A percentile compares a stretch with the other conserved stretches of the same genome.
Conservation (phyloP, 768 basidiomycete species). For the Baorangia bicolor region DNA sequence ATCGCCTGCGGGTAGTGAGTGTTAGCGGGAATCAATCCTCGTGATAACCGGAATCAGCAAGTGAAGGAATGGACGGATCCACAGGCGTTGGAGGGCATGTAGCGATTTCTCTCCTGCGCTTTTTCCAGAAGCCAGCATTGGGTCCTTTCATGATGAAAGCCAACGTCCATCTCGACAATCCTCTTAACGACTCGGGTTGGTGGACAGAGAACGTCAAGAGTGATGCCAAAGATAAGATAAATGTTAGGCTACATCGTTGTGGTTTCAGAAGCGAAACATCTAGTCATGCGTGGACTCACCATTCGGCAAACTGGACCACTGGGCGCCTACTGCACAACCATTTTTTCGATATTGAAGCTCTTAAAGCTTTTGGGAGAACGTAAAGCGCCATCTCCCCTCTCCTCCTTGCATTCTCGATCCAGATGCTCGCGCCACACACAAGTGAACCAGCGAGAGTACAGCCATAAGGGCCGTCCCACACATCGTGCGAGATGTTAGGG, state of each 20-base stretch:
- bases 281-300: constrained; percentile 38
- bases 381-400: constrained; percentile 81
- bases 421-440: constrained; percentile 72
- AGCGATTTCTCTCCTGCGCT: constrained; percentile 17
- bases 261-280: constrained; percentile 8
- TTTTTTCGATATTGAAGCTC: constrained; percentile 56
- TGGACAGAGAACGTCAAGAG: constrained; percentile 65
- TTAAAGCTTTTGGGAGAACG: constrained; percentile 68
- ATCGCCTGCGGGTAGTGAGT: neutral
- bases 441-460: constrained; percentile 65
- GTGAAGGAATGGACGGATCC: constrained; percentile 1
- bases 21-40: constrained; percentile 1
- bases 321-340: constrained; percentile 48
- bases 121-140: constrained; percentile 54
- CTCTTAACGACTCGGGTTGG: constrained; percentile 63
- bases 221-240: constrained; percentile 62
- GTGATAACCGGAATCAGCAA: neutral
- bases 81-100: constrained; percentile 8
- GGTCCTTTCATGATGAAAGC: constrained; percentile 65
- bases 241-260: constrained; percentile 45
- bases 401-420: constrained; percentile 69
- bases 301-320: constrained; percentile 47
- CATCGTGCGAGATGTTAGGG: constrained; percentile 68
- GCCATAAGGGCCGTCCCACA: constrained; percentile 78
- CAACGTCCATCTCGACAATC: constrained; percentile 71